phyloP scores from a whole-genome alignment of 2,329 filamentous ascomycete species.

The Ceratocystis destructans region DNA sequence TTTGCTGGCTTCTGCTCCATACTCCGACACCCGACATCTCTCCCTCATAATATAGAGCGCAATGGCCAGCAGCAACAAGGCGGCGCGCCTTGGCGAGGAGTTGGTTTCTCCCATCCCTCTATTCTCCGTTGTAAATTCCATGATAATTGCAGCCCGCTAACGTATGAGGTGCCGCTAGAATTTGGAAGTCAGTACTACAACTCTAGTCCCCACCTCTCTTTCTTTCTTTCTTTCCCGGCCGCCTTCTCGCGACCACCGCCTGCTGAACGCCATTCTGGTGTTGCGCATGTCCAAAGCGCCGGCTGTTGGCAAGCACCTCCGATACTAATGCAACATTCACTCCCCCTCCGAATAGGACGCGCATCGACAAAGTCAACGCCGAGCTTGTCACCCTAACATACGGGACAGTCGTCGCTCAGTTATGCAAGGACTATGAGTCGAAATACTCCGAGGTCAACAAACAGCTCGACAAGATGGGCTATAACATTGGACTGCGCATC shows the following conservation, averaged over 20 bases:
- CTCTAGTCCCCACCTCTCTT: not conserved
- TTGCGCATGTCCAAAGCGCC: not conserved
- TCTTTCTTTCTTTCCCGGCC: not conserved
- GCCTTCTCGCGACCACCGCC: not conserved
- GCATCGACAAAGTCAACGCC: conserved; percentile 94
- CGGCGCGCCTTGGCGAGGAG: conserved; percentile 49
- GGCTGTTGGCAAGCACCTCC: not conserved
- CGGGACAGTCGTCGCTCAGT: conserved; percentile 88
- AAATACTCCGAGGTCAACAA: conserved; percentile 95
- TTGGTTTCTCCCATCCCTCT: conserved; percentile 28
- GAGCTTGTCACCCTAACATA: conserved; percentile 96
- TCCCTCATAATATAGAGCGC: not conserved
- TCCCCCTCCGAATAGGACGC: conserved; percentile 46
- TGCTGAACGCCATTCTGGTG: not conserved
- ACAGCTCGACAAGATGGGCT: conserved; percentile 97
- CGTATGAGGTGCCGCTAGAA: conserved; percentile 37
- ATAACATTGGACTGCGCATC: conserved; percentile 89
- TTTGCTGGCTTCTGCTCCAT: not conserved
- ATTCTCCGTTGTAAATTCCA: not conserved
- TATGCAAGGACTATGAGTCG: conserved; percentile 90
- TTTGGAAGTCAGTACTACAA: conserved; percentile 70
- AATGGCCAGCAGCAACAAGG: conserved; percentile 49
- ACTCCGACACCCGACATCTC: too few relatives aligned
- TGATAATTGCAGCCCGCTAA: conserved; percentile 16
- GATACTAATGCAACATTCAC: conserved; percentile 5